Evolutionary conservation across 2,329 filamentous ascomycete species (phyloP).

Genomic region (Fusarium sp.): DNA sequence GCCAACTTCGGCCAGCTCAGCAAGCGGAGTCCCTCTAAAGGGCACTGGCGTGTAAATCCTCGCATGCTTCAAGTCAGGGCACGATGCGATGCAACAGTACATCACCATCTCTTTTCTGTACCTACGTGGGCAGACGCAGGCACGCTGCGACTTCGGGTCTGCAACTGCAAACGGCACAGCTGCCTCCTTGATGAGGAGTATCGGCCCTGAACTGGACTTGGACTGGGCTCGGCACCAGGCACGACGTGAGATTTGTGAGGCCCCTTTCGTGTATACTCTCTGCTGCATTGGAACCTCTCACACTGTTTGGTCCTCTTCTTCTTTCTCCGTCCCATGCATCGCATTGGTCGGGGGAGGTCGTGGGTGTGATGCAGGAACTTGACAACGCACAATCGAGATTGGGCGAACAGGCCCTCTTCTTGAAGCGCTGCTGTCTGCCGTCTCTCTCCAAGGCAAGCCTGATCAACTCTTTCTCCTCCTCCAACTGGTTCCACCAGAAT

Average conservation of each 20-base stretch:
- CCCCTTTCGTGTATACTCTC: constrained; percentile 1
- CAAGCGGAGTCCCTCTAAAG: constrained; percentile 34
- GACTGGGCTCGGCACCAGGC: neutral
- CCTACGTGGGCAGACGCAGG: constrained; percentile 29
- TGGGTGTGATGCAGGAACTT: constrained; percentile 41
- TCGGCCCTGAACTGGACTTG: neutral
- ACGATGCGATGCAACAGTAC: constrained; percentile 24
- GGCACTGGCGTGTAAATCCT: constrained; percentile 3
- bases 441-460: constrained; percentile 1
- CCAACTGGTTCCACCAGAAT: constrained; percentile 42
- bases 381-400: constrained; percentile 44
- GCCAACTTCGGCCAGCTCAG: constrained; percentile 42
- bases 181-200: constrained; percentile 13
- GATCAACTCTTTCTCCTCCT: constrained; percentile 26
- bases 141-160: constrained; percentile 16
- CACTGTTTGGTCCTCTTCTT: constrained; percentile 24
- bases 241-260: neutral
- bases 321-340: neutral
- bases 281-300: neutral
- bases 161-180: constrained; percentile 10
- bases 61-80: neutral
- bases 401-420: constrained; percentile 23
- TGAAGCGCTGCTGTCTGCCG: constrained; percentile 28
- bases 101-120: neutral
- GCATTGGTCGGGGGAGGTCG: constrained; percentile 13